These are phyloP conservation scores for Cryptococcus deneoformans DNA, from an alignment of 1,284 basidiomycete species.

Conservation along the genomic window DNA sequence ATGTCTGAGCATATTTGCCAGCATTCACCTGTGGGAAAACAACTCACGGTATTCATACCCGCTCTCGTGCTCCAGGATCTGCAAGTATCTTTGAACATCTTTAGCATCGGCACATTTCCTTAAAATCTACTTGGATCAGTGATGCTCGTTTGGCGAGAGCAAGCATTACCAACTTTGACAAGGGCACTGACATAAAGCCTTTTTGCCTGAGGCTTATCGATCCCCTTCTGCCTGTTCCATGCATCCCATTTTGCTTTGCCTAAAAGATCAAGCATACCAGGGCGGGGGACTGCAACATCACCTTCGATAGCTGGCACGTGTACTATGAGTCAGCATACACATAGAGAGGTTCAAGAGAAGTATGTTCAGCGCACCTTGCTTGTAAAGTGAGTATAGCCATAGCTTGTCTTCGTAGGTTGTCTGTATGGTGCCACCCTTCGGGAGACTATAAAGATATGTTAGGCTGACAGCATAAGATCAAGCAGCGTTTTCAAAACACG, in stretches of 20 bases:
- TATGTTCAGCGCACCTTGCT: constrained; percentile 64
- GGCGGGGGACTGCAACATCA: constrained; percentile 33
- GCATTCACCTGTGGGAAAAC: constrained; percentile 43
- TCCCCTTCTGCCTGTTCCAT: constrained; percentile 86
- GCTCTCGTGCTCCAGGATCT: constrained; percentile 63
- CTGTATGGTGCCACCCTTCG: constrained; percentile 93
- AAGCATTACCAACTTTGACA: not conserved
- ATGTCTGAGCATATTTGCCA: not conserved
- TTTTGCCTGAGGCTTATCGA: constrained; percentile 77
- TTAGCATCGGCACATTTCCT: constrained; percentile 59
- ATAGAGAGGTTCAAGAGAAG: not conserved
- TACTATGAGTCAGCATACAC: not conserved
- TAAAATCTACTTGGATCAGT: constrained; percentile 59
- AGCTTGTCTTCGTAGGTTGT: constrained; percentile 97
- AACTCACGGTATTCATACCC: constrained; percentile 69
- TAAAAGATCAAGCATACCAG: constrained; percentile 63
- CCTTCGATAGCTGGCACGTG: constrained; percentile 40
- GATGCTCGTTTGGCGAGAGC: not conserved
- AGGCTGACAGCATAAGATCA: not conserved
- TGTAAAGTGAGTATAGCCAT: constrained; percentile 91
- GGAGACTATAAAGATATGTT: constrained; percentile 53
- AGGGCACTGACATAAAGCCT: constrained; percentile 85
- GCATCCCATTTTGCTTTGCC: constrained; percentile 97
- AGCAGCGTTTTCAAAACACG: not conserved
- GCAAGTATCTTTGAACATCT: not conserved